Evolutionary conservation across 2,329 filamentous ascomycete species (phyloP), one percentile per base, ranked within the genome.

Genomic region (Cercospora sesami): DNA sequence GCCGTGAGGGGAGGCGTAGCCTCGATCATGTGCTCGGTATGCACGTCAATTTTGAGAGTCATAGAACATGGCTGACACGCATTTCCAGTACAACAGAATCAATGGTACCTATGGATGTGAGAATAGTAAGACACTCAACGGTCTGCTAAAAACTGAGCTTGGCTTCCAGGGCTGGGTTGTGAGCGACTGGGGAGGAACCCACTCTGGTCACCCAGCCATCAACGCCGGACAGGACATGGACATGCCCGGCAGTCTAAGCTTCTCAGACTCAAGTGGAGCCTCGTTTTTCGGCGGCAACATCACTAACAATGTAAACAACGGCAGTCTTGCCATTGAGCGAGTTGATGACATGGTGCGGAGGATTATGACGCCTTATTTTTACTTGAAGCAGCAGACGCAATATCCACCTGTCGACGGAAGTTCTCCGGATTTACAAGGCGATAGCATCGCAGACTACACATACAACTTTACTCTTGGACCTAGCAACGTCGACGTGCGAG

Each of bases 141-240:
- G 86, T 0, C 82, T 92, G 3, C 80, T 92, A 8, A 93, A 92
- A 73, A 87, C 90, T 48, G 90, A 93, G 78, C 82, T 92, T 51
- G 89, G 88, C 0, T 92, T 92, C 71, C 89, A 91, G 72, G 90
- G 90, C 75, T 88, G 79, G 31, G 68, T 90, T 31, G 86, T 91
- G 83, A 70, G 66, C 16, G 90, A 92, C 76, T 92, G 90, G 88
- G 77, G 86, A 26, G 86, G 85, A 0, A 86, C 89, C 58, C 82
- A 86, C 62, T 83, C 84, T 0, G 87, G 86, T 1, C 84, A 89
- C 0, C 83, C 81, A 0, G 68, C 65, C 18, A 62, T 62, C n/a
- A 61, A 68, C 14, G 69, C 68, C 10, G 69, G 69, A 4, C 57
- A 65, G 18, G 68, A 68, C 23, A 66, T 68, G 68, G 81, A 84